These are phyloP conservation scores for Epichloe coenophiala DNA, from an alignment of 2,329 filamentous ascomycete species.

Conservation along the genomic window DNA sequence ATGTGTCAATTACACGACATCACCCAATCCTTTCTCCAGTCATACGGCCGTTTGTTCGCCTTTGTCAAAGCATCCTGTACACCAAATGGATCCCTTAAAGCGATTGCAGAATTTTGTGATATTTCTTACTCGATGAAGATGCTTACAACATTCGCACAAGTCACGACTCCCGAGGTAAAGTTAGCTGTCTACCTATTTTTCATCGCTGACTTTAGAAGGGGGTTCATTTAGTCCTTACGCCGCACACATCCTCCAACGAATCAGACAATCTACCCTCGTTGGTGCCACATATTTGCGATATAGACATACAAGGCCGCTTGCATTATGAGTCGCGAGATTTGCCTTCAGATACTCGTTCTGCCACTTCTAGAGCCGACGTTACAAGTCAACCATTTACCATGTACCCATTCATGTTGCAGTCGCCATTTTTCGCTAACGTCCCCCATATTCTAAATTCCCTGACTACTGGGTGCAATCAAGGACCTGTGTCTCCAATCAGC, in stretches of 20 bases:
- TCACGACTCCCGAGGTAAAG: slow-evolving; percentile 15
- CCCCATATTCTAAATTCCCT: slow-evolving; percentile 17
- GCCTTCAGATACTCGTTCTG: slow-evolving; percentile 3
- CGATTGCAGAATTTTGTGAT: slow-evolving; percentile 41
- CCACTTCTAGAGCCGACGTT: slow-evolving; percentile 8
- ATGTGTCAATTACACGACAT: slow-evolving; percentile 23
- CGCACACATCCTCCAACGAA: slow-evolving; percentile 4
- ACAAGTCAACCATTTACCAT: slow-evolving; percentile 15
- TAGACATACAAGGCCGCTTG: neutral
- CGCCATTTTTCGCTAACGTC: slow-evolving; percentile 15
- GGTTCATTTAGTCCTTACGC: slow-evolving; percentile 13
- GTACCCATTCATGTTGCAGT: slow-evolving; percentile 21
- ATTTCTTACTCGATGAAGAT: slow-evolving; percentile 29
- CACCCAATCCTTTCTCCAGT: slow-evolving; percentile 23
- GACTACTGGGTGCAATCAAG: slow-evolving; percentile 6
- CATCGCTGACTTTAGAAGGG: slow-evolving; percentile 9
- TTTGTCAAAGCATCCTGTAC: slow-evolving; percentile 29
- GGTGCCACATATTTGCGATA: slow-evolving; percentile 3
- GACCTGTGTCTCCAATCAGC: slow-evolving; percentile 13
- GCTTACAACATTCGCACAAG: slow-evolving; percentile 20
- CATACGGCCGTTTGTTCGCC: slow-evolving; percentile 38
- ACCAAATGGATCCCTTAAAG: slow-evolving; percentile 29
- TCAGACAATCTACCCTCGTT: slow-evolving; percentile 6
- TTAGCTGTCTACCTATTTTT: too few species aligned
- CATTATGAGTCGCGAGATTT: slow-evolving; percentile 5